These are phyloP conservation scores for Cordyceps militaris DNA, from an alignment of 2,329 filamentous ascomycete species.

Conservation along the genomic window DNA sequence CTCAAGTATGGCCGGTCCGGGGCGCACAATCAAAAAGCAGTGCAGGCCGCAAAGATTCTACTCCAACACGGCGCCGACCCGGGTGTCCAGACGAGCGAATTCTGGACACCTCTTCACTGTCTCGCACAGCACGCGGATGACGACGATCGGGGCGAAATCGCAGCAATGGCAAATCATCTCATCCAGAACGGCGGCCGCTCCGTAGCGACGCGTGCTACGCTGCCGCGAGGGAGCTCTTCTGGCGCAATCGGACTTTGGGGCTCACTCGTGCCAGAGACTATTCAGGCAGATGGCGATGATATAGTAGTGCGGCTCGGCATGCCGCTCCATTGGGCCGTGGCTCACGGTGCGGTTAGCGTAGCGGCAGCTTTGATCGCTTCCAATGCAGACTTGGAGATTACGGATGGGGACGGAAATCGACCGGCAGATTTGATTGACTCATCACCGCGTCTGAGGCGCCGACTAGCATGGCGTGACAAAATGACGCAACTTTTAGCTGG, in stretches of 20 bases:
- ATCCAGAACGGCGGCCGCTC: neutral
- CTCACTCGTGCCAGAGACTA: neutral
- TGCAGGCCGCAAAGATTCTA: neutral
- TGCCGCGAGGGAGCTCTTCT: neutral
- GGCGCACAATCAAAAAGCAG: slow-evolving; percentile 6
- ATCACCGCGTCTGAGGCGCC: too few species aligned
- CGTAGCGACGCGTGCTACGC: neutral
- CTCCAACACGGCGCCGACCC: neutral
- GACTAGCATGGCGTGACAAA: too few species aligned
- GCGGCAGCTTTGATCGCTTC: neutral
- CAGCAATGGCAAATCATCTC: neutral
- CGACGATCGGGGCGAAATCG: neutral
- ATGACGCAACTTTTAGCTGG: too few species aligned
- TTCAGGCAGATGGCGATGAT: neutral
- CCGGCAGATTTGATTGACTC: too few species aligned
- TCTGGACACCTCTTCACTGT: slow-evolving; percentile 2
- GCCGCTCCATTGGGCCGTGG: neutral
- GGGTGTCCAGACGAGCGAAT: neutral
- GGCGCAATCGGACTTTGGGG: neutral
- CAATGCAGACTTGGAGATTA: neutral
- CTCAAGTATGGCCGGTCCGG: neutral
- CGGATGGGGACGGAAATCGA: slow-evolving; percentile 1
- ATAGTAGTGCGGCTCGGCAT: neutral
- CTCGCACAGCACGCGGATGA: neutral
- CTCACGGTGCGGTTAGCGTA: neutral